These are phyloP conservation scores for Neopestalotiopsis clavispora DNA, from an alignment of 2,329 filamentous ascomycete genomes.

Conservation along the genomic window DNA sequence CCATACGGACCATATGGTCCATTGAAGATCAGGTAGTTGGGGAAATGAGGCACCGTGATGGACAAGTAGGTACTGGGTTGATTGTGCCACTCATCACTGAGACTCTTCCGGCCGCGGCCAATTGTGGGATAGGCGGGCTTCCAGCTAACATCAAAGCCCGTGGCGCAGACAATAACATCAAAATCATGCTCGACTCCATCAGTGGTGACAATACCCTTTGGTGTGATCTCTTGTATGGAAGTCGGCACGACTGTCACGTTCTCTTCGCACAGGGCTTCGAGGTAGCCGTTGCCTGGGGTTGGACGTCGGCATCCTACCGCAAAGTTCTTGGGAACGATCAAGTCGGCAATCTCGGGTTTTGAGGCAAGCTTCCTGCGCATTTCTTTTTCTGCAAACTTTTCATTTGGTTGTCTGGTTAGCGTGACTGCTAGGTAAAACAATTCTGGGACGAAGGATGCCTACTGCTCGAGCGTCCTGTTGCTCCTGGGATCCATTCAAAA, in stretches of 20 bases:
- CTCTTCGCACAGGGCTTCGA: not conserved
- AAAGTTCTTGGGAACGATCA: constrained; percentile 7
- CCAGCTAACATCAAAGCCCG: constrained; percentile 10
- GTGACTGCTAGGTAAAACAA: not conserved
- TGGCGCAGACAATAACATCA: constrained; percentile 9
- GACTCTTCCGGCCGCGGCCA: constrained; percentile 24
- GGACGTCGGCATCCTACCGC: constrained; percentile 6
- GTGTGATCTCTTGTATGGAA: not conserved
- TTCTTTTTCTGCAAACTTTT: constrained; percentile 25
- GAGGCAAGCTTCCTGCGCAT: constrained; percentile 47
- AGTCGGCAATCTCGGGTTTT: constrained; percentile 46
- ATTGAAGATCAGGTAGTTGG: constrained; percentile 29
- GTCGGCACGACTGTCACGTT: not conserved
- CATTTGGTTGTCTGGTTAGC: not conserved
- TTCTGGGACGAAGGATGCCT: not conserved
- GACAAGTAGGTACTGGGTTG: constrained; percentile 22
- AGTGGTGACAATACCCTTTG: constrained; percentile 1
- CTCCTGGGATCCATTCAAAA: constrained; percentile 52
- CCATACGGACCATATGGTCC: constrained; percentile 32
- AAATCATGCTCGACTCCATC: constrained; percentile 7
- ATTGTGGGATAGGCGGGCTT: constrained; percentile 27
- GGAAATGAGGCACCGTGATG: constrained; percentile 19
- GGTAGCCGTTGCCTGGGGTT: constrained; percentile 6
- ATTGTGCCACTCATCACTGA: constrained; percentile 26
- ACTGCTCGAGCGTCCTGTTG: constrained; percentile 42